phyloP scores from a whole-genome alignment of 2,329 filamentous ascomycete species.

The Huntiella omanensis region DNA sequence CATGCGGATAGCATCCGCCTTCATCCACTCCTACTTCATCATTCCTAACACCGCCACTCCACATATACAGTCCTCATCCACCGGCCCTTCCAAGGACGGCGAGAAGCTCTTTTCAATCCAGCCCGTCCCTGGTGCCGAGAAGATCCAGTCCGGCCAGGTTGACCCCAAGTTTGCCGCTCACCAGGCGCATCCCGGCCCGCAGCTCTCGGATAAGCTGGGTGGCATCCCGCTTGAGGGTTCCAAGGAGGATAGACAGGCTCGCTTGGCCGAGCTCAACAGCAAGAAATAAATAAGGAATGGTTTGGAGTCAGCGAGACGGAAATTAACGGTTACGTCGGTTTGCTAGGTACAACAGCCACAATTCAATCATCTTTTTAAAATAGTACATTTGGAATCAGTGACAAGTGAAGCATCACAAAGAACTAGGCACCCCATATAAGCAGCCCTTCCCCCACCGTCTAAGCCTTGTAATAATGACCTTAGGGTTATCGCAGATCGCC shows the following conservation, averaged over 20 bases:
- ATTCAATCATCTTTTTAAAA: too few species aligned
- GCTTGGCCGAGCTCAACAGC: slow-evolving; percentile 43
- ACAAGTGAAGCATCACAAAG: too few species aligned
- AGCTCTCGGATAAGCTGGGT: slow-evolving; percentile 30
- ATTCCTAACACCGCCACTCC: slow-evolving; percentile 8
- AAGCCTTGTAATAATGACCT: too few species aligned
- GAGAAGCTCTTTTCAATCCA: slow-evolving; percentile 28
- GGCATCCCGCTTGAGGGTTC: slow-evolving; percentile 36
- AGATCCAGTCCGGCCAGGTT: slow-evolving; percentile 18
- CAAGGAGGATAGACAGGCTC: slow-evolving; percentile 49
- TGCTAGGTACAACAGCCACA: background rate
- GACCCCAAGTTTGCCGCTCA: slow-evolving; percentile 32
- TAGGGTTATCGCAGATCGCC: too few species aligned
- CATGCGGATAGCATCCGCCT: slow-evolving; percentile 1
- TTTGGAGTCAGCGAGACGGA: background rate
- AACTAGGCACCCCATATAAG: too few species aligned
- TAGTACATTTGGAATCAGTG: too few species aligned
- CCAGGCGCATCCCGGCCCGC: slow-evolving; percentile 39
- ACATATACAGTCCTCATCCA: slow-evolving; percentile 2
- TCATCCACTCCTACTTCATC: slow-evolving; percentile 6
- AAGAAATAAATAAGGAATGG: slow-evolving; percentile 21
- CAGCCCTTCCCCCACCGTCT: too few species aligned
- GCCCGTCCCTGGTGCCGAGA: slow-evolving; percentile 19
- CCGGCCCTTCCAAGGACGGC: slow-evolving; percentile 10
- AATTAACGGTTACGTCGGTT: background rate